Percentiles rank a stretch among this genome's conserved stretches.
phyloP scores from a whole-genome alignment of 2,329 filamentous ascomycete species.

The Emmonsiellopsis sp. region DNA sequence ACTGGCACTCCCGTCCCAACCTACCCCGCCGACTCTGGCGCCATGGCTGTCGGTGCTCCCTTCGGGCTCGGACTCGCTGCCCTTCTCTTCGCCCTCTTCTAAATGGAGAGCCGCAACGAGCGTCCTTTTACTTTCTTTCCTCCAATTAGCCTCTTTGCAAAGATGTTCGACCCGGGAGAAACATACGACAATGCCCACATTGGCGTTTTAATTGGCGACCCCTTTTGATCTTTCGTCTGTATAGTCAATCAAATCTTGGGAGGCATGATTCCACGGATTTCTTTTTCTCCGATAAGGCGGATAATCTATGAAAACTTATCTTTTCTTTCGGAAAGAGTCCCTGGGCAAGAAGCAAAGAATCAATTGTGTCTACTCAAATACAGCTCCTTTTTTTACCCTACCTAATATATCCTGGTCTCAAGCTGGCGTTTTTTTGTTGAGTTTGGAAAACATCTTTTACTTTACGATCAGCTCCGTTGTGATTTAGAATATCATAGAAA shows the following conservation, averaged over 20 bases:
- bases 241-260: slow-evolving; percentile 1
- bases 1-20: neutral
- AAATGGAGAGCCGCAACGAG: slow-evolving; percentile 11
- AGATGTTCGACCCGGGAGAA: neutral
- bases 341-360: neutral
- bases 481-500: neutral
- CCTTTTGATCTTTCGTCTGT: neutral
- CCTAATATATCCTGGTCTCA: neutral
- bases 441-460: neutral
- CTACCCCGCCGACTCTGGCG: slow-evolving; percentile 12
- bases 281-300: too few species aligned
- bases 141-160: neutral
- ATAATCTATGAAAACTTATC: too few species aligned
- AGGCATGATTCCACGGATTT: neutral
- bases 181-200: neutral
- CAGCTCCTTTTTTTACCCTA: neutral
- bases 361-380: neutral
- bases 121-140: neutral
- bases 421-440: slow-evolving; percentile 1
- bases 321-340: too few species aligned
- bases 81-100: slow-evolving; percentile 35
- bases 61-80: slow-evolving; percentile 33
- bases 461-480: neutral
- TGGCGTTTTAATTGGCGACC: neutral
- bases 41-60: slow-evolving; percentile 30